Evolutionary conservation across 2,329 filamentous ascomycete species (phyloP), one percentile per base, ranked within the genome.

Genomic region (Cladosporium cucumerinum): DNA sequence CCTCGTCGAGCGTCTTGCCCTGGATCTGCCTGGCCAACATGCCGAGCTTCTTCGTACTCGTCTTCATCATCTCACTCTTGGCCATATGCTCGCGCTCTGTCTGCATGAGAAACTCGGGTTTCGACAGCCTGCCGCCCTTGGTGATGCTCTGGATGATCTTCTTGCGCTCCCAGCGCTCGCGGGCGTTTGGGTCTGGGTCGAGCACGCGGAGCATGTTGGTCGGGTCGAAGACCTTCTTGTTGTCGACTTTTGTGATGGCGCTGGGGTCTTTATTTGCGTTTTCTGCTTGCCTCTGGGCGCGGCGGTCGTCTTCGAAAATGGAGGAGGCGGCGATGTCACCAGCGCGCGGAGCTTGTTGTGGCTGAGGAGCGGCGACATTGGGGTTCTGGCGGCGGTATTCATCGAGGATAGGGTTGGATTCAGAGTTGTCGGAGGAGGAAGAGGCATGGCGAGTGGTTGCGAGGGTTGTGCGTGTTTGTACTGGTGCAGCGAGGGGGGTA

Each of bases 1-100:
- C 95, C 39, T 99, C 93, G 65, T 96, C 92, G 67, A 99, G 83
- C n/a, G 89, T 89, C 85, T 97, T 98, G 70, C 95, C 95, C 2
- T 88, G 85, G 74, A 99, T 95, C 80, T 98, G 95, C 63, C 90
- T 87, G 26, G 94, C 89, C 58, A 99, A 81, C 72, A 91, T 89
- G 61, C 89, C 88, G 63, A 99, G 84, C 82, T 99, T 99, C 87
- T 99, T 99, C 69, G 91, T 82, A 57, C 88, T 92, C 2, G 95
- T 97, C 72, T 93, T 89, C 75, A 97, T 85, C 70, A 86, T 85
- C 55, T 89, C 85, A 67, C 88, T 92, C 78, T 88, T 88, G 76
- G 80, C 81, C 28, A 84, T 71, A 61, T 81, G 81, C 70, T 86
- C 80, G 48, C 87, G 79, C 75, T 89, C 87, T 8, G 84, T 86